Conservation (phyloP, 2,329 filamentous ascomycete genomes). For the Fusarium ambrosium region DNA sequence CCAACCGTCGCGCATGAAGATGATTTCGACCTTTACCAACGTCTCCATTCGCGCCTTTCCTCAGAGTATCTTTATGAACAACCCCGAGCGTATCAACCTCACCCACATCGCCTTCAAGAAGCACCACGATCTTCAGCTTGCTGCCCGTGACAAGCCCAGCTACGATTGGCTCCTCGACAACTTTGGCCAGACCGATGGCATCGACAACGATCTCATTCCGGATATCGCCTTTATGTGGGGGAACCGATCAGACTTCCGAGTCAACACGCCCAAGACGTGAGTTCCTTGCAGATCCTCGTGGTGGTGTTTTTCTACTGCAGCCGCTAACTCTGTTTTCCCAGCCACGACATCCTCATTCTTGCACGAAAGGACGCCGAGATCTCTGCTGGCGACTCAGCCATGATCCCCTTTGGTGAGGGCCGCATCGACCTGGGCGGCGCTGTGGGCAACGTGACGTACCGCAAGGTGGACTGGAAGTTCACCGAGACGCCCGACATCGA, state of each 20-base stretch:
- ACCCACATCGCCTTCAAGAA: constrained; percentile 37
- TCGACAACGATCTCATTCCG: constrained; percentile 43
- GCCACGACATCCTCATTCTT: constrained; percentile 45
- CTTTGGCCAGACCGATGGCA: constrained; percentile 37
- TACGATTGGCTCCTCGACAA: constrained; percentile 45
- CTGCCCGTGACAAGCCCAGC: constrained; percentile 45
- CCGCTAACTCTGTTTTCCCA: constrained; percentile 26
- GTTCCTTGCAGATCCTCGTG: constrained; percentile 9
- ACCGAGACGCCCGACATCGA: constrained; percentile 44
- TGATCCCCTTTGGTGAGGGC: constrained; percentile 43
- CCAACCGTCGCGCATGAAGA: constrained; percentile 48
- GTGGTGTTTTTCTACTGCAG: neutral
- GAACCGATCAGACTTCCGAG: constrained; percentile 44
- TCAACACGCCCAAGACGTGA: constrained; percentile 46
- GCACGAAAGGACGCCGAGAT: constrained; percentile 45
- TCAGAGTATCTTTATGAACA: constrained; percentile 44
- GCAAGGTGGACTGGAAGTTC: constrained; percentile 48
- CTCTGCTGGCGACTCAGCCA: constrained; percentile 36
- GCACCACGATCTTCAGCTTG: constrained; percentile 44
- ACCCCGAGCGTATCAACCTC: constrained; percentile 39
- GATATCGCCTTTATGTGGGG: constrained; percentile 49
- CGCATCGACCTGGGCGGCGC: constrained; percentile 38
- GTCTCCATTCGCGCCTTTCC: constrained; percentile 44
- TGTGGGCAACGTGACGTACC: constrained; percentile 45
- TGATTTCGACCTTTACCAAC: constrained; percentile 43